Conservation (phyloP, 2,329 filamentous ascomycete genomes). For the Botryotinia narcissicola region DNA sequence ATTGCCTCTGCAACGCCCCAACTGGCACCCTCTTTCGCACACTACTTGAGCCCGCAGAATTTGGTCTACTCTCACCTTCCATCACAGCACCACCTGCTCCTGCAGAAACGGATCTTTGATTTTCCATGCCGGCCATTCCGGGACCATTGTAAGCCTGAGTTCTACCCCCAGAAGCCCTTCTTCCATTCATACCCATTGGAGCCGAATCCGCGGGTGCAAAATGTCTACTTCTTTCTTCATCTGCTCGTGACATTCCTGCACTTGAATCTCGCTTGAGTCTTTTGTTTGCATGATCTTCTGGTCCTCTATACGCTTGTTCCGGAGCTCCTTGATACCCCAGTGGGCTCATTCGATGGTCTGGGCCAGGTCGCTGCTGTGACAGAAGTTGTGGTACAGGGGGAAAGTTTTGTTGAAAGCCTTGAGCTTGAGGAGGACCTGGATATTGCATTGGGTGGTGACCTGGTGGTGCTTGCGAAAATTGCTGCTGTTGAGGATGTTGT, state of each 20-base stretch:
- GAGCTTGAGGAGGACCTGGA: background rate
- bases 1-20: conserved; percentile 5
- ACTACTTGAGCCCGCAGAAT: background rate
- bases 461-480: background rate
- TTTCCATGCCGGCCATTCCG: background rate
- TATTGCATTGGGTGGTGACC: background rate
- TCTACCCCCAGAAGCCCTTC: background rate
- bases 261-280: background rate
- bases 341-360: background rate
- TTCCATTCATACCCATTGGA: background rate
- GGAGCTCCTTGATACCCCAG: background rate
- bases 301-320: background rate
- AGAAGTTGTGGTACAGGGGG: background rate
- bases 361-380: background rate
- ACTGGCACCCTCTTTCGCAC: conserved; percentile 17
- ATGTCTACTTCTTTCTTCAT: conserved; percentile 1
- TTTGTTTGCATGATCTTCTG: background rate
- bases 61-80: background rate
- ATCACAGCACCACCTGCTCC: background rate
- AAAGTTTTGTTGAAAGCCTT: background rate
- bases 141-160: no score
- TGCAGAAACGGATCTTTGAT: background rate
- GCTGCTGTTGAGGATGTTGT: background rate
- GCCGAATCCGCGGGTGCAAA: background rate
- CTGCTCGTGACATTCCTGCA: background rate